Conservation (phyloP, 225 moss, liverwort and hornwort genomes). For the Pseudoscleropodium purum region DNA sequence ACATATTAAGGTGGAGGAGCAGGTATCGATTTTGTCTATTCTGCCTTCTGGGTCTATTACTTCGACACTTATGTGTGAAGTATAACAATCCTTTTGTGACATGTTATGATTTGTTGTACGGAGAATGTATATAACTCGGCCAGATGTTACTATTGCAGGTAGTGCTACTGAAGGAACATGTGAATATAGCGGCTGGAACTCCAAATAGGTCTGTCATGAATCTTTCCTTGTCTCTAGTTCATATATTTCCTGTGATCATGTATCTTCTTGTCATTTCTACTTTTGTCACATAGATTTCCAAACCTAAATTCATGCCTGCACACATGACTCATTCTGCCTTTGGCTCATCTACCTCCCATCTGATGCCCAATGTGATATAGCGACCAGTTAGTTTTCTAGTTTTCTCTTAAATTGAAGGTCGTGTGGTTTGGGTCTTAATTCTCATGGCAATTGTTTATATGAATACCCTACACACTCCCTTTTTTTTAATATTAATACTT, state of each 20-base stretch:
- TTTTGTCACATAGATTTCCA: not conserved
- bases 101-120: not conserved
- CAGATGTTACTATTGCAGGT: constrained; percentile 27
- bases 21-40: constrained; percentile 23
- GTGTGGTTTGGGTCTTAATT: not conserved
- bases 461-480: not conserved
- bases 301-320: not conserved
- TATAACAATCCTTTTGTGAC: not conserved
- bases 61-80: not conserved
- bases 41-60: not conserved
- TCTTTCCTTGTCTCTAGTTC: not conserved
- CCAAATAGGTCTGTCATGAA: constrained; percentile 51
- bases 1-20: constrained; percentile 80
- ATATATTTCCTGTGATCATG: not conserved
- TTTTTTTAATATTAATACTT: not conserved
- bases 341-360: not conserved
- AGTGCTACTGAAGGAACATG: constrained; percentile 37
- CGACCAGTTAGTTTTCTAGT: not conserved
- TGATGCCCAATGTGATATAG: not conserved
- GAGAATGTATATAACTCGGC: not conserved
- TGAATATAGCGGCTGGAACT: constrained; percentile 76
- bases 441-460: not conserved
- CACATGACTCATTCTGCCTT: not conserved
- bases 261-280: not conserved
- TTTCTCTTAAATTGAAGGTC: not conserved